These are phyloP conservation scores for Parafenestella ontariensis DNA, from an alignment of 2,329 filamentous ascomycete genomes.

Conservation along the genomic window DNA sequence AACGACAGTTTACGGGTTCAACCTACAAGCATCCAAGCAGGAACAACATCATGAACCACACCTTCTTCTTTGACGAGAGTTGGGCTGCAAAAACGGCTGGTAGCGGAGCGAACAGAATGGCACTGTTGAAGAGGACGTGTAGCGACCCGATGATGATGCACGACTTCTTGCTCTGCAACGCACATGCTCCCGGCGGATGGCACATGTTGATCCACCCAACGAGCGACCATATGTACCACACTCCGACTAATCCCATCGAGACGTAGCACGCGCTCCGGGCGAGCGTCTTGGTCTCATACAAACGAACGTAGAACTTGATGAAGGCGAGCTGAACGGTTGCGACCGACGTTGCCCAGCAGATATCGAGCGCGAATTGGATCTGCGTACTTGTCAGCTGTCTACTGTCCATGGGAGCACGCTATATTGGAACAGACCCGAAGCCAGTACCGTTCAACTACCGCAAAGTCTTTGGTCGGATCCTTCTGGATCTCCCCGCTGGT, in stretches of 20 bases:
- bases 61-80: conserved; percentile 18
- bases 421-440: conserved; percentile 9
- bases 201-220: conserved; percentile 24
- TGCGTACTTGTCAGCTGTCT: conserved; percentile 8
- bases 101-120: conserved; percentile 17
- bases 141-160: conserved; percentile 27
- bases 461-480: conserved; percentile 14
- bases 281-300: conserved; percentile 17
- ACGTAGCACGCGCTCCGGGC: conserved; percentile 13
- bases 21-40: conserved; percentile 27
- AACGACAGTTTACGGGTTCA: not conserved
- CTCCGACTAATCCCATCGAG: conserved; percentile 15
- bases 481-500: conserved; percentile 14
- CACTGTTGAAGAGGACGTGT: conserved; percentile 25
- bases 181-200: conserved; percentile 25
- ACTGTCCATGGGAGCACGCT: not conserved
- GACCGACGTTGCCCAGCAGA: conserved; percentile 29
- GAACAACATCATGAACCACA: conserved; percentile 14
- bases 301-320: conserved; percentile 24
- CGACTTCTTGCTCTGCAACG: conserved; percentile 20
- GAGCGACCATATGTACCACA: conserved; percentile 25
- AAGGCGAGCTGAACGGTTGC: conserved; percentile 27
- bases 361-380: conserved; percentile 29
- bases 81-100: conserved; percentile 20
- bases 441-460: conserved; percentile 16